These are phyloP conservation scores for Pythium scleroteichum DNA, from an alignment of 352 stramenopile genomes.

Conservation along the genomic window DNA sequence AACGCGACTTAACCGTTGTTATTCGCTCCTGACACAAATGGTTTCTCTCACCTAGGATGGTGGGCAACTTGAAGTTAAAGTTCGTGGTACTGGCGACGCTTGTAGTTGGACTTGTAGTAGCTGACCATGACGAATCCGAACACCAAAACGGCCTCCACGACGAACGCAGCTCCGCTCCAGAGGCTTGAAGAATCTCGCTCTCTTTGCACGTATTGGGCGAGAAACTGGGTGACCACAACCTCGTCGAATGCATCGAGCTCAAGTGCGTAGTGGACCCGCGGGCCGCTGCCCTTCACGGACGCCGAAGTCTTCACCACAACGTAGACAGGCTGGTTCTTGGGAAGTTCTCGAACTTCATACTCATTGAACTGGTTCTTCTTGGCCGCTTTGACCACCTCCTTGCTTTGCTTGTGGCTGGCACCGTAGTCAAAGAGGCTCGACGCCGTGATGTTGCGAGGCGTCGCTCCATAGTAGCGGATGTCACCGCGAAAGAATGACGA, in stretches of 20 bases:
- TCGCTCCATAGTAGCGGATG: constrained; percentile 37
- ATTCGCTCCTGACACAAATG: too few species aligned
- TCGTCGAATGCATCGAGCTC: neutral
- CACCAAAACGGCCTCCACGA: constrained; percentile 3
- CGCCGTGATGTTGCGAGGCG: constrained; percentile 31
- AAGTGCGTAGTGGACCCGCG: neutral
- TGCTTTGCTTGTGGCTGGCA: neutral
- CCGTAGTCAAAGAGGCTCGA: constrained; percentile 5
- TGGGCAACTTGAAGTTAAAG: too few species aligned
- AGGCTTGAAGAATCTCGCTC: neutral
- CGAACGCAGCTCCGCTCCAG: neutral
- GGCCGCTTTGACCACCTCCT: constrained; percentile 3
- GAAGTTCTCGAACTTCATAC: neutral
- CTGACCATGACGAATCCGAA: constrained; percentile 1
- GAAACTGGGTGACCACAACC: neutral
- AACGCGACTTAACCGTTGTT: too few species aligned
- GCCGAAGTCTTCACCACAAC: constrained; percentile 1
- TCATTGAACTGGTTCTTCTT: constrained; percentile 5
- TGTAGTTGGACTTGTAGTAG: constrained; percentile 9
- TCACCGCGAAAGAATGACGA: constrained; percentile 28
- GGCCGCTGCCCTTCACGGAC: neutral
- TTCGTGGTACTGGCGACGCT: constrained; percentile 9
- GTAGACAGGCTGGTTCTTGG: neutral
- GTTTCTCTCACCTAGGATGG: too few species aligned
- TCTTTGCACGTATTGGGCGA: neutral